Conservation (phyloP, 176 grass and related monocot species). For the Eleusine indica region DNA sequence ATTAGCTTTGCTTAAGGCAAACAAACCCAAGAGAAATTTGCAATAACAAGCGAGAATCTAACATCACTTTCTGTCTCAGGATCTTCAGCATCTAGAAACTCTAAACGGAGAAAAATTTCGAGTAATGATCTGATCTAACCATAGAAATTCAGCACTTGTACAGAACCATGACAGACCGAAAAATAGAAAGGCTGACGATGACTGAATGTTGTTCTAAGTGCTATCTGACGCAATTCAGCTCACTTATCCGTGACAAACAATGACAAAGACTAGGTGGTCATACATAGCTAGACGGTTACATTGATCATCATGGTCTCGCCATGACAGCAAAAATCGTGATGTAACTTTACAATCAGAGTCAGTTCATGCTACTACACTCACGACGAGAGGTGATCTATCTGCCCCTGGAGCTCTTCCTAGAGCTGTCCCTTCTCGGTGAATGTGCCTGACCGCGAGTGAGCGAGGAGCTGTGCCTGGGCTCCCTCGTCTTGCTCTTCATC, state of each 20-base stretch:
- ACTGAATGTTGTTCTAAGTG: constrained; percentile 18
- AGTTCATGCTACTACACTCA: constrained; percentile 16
- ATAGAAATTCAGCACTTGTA: constrained; percentile 9
- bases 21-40: neutral
- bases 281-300: constrained; percentile 20
- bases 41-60: constrained; percentile 7
- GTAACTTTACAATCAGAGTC: constrained; percentile 51
- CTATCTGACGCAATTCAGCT: constrained; percentile 25
- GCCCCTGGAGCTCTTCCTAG: constrained; percentile 46
- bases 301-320: constrained; percentile 35
- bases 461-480: constrained; percentile 38
- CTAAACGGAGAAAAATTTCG: neutral
- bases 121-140: constrained; percentile 20
- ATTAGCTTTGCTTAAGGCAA: neutral
- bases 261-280: constrained; percentile 17
- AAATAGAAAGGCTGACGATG: neutral
- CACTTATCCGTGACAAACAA: constrained; percentile 30
- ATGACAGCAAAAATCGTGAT: constrained; percentile 44
- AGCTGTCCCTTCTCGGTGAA: constrained; percentile 35
- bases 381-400: constrained; percentile 14
- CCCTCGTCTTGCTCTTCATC: constrained; percentile 56
- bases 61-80: constrained; percentile 34
- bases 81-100: constrained; percentile 1
- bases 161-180: constrained; percentile 2
- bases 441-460: neutral